phyloP scores from a whole-genome alignment of 495 filamentous ascomycete genomes.

The Aspergillus sclerotiicarbonarius region DNA sequence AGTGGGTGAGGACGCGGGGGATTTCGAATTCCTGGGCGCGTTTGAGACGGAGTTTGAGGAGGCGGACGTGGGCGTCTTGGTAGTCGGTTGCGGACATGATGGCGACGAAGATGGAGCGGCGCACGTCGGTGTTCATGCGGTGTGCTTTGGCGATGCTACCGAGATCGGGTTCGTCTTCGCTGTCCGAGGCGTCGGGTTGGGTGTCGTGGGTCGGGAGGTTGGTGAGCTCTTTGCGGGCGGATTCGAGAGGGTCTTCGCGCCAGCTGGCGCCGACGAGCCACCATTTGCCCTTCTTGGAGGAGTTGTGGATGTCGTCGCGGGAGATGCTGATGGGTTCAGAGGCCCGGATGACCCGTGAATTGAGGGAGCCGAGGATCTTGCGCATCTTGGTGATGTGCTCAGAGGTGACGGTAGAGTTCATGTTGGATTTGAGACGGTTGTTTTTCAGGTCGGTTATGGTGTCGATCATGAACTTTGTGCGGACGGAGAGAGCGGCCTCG shows the following conservation, averaged over 20 bases:
- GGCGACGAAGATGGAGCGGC: constrained; percentile 87
- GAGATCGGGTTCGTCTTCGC: constrained; percentile 64
- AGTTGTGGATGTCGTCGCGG: constrained; percentile 74
- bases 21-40: constrained; percentile 83
- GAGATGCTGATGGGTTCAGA: constrained; percentile 80
- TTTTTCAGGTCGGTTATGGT: constrained; percentile 92
- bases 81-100: constrained; percentile 86
- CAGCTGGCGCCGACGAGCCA: constrained; percentile 96
- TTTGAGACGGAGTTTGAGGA: constrained; percentile 82
- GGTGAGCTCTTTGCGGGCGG: constrained; percentile 37
- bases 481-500: constrained; percentile 71
- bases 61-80: constrained; percentile 73
- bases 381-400: constrained; percentile 85
- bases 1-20: constrained; percentile 83
- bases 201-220: constrained; percentile 15
- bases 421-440: constrained; percentile 78
- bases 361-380: constrained; percentile 74
- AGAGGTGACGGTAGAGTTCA: constrained; percentile 58
- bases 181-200: constrained; percentile 31
- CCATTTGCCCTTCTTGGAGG: constrained; percentile 91
- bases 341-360: constrained; percentile 60
- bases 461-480: constrained; percentile 98
- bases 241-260: constrained; percentile 50
- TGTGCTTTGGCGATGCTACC: constrained; percentile 72
- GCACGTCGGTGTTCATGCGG: constrained; percentile 92